Conservation (phyloP, 176 grass and related monocot species). For the Carex littledalei region DNA sequence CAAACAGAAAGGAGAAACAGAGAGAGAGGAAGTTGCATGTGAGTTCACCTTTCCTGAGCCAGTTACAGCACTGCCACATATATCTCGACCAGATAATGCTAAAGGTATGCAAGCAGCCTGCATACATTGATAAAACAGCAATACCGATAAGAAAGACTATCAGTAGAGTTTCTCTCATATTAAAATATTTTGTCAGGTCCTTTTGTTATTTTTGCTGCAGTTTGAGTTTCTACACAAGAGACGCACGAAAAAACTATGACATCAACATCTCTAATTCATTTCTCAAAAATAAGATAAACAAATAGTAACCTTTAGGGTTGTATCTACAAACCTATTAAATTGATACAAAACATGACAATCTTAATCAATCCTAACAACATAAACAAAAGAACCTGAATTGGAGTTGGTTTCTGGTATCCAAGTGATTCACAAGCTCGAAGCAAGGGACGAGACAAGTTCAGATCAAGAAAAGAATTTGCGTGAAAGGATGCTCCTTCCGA, state of each 20-base stretch:
- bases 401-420: slow-evolving; percentile 90
- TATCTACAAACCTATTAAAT: background rate
- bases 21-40: slow-evolving; percentile 4
- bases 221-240: background rate
- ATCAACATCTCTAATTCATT: background rate
- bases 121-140: slow-evolving; percentile 16
- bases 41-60: slow-evolving; percentile 84
- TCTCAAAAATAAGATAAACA: background rate
- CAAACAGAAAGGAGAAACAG: background rate
- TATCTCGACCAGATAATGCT: slow-evolving; percentile 88
- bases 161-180: background rate
- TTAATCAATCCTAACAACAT: background rate
- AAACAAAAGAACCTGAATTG: slow-evolving; percentile 65
- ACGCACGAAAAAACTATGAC: background rate
- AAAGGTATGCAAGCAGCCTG: slow-evolving; percentile 94
- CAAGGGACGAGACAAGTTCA: slow-evolving; percentile 82
- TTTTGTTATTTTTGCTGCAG: background rate
- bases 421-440: slow-evolving; percentile 85
- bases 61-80: slow-evolving; percentile 97
- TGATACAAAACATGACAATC: background rate
- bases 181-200: background rate
- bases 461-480: slow-evolving; percentile 86
- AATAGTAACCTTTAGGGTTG: background rate
- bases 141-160: slow-evolving; percentile 17
- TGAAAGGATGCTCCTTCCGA: slow-evolving; percentile 74